These are phyloP conservation scores for Inonotus obliquus DNA, from an alignment of 1,284 basidiomycete genomes.

Conservation along the genomic window DNA sequence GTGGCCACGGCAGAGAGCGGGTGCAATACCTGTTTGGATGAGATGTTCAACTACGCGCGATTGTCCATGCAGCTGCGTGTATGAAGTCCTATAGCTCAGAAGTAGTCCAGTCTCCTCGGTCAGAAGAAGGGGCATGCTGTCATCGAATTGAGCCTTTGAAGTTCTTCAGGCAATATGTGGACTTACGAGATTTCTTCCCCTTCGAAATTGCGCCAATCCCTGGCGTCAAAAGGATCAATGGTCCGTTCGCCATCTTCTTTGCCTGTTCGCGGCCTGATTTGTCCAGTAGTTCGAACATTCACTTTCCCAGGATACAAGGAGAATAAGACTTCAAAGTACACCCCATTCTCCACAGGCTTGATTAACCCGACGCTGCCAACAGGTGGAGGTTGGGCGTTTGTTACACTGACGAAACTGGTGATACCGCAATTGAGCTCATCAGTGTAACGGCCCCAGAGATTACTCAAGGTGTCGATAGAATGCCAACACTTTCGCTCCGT, in stretches of 20 bases:
- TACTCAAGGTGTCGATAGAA: not conserved
- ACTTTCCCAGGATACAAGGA: not conserved
- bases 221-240: not conserved
- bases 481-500: not conserved
- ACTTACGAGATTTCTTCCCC: constrained; percentile 6
- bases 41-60: not conserved
- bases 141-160: not conserved
- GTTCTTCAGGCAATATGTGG: not conserved
- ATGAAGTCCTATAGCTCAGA: constrained; percentile 3
- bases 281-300: constrained; percentile 1
- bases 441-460: constrained; percentile 1
- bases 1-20: not conserved
- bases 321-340: not conserved
- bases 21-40: not conserved
- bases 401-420: constrained; percentile 3
- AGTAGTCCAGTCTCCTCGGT: not conserved
- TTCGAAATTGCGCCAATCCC: not conserved
- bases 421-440: constrained; percentile 7
- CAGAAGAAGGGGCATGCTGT: constrained; percentile 2
- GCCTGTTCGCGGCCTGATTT: not conserved
- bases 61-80: not conserved
- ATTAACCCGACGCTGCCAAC: not conserved
- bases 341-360: not conserved
- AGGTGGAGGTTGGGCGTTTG: constrained; percentile 1
- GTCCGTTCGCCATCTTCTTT: not conserved